phyloP scores from a whole-genome alignment of 192 early-diverging fungal genomes.

The Podila verticillata region DNA sequence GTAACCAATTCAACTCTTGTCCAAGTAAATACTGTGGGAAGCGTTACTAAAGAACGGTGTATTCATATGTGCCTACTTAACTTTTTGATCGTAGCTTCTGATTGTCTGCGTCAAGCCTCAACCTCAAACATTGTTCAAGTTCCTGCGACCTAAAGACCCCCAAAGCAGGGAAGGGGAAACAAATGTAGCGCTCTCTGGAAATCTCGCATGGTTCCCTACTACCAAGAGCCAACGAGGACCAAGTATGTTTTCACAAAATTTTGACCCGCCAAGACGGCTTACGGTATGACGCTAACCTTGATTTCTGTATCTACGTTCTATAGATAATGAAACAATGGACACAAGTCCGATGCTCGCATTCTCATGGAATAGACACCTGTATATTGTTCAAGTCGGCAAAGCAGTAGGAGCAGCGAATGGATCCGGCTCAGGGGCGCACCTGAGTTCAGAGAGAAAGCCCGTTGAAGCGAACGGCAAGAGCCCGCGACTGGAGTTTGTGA shows the following conservation, averaged over 20 bases:
- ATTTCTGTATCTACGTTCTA: too few relatives aligned
- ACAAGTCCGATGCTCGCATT: slow-evolving; percentile 65
- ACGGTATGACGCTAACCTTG: too few relatives aligned
- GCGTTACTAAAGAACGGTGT: not conserved
- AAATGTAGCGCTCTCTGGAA: slow-evolving; percentile 54
- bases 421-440: slow-evolving; percentile 5
- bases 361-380: slow-evolving; percentile 65
- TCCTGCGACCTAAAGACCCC: slow-evolving; percentile 56
- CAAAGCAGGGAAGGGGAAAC: slow-evolving; percentile 21
- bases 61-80: not conserved
- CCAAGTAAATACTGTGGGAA: not conserved
- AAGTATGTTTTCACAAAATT: slow-evolving; percentile 13
- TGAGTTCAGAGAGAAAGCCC: slow-evolving; percentile 35
- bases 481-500: slow-evolving; percentile 56
- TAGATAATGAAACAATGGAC: slow-evolving; percentile 35
- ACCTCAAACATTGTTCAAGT: slow-evolving; percentile 66
- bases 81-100: slow-evolving; percentile 52
- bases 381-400: slow-evolving; percentile 57
- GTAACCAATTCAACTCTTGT: slow-evolving; percentile 14
- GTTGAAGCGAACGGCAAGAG: slow-evolving; percentile 26
- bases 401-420: slow-evolving; percentile 5
- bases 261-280: too few relatives aligned
- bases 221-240: slow-evolving; percentile 47
- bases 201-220: slow-evolving; percentile 67
- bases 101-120: slow-evolving; percentile 68